These are phyloP conservation scores for Noccaea caerulescens DNA, from an alignment of 345 rosid genomes.

Conservation along the genomic window DNA sequence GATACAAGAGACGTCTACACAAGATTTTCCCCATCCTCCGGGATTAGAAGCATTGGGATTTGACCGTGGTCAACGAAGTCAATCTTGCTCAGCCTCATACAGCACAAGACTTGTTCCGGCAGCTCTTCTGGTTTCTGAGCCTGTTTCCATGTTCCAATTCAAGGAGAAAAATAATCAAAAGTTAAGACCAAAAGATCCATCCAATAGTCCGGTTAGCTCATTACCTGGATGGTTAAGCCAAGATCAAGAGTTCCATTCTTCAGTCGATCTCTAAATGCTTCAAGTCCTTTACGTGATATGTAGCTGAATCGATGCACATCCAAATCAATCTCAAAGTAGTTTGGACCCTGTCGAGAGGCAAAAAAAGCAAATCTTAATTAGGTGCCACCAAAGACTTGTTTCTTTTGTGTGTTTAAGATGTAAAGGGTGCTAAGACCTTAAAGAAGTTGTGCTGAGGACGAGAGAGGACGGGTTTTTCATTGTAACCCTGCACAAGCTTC, in stretches of 20 bases:
- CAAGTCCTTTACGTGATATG: conserved; percentile 90
- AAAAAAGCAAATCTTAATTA: neutral
- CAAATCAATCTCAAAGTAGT: conserved; percentile 92
- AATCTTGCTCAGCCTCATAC: conserved; percentile 83
- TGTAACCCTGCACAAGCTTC: conserved; percentile 81
- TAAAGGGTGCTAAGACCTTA: conserved; percentile 45
- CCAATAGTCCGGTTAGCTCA: neutral
- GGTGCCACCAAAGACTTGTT: neutral
- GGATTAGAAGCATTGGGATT: conserved; percentile 61
- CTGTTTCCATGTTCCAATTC: conserved; percentile 45
- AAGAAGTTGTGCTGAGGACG: conserved; percentile 94
- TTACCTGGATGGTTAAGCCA: conserved; percentile 91
- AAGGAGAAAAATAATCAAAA: too few relatives aligned
- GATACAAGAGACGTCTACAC: conserved; percentile 24
- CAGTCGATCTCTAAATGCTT: conserved; percentile 81
- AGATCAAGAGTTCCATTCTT: conserved; percentile 76
- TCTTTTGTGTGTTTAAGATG: conserved; percentile 10
- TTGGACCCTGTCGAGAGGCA: conserved; percentile 61
- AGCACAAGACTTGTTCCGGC: conserved; percentile 82
- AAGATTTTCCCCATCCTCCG: conserved; percentile 46
- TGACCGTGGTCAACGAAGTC: conserved; percentile 78
- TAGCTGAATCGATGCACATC: conserved; percentile 93
- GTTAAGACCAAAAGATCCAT: conserved; percentile 11
- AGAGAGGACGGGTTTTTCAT: conserved; percentile 92
- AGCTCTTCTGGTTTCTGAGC: conserved; percentile 94